Conservation (phyloP, 2,329 filamentous ascomycete genomes). For the Rhinocladiella mackenziei region DNA sequence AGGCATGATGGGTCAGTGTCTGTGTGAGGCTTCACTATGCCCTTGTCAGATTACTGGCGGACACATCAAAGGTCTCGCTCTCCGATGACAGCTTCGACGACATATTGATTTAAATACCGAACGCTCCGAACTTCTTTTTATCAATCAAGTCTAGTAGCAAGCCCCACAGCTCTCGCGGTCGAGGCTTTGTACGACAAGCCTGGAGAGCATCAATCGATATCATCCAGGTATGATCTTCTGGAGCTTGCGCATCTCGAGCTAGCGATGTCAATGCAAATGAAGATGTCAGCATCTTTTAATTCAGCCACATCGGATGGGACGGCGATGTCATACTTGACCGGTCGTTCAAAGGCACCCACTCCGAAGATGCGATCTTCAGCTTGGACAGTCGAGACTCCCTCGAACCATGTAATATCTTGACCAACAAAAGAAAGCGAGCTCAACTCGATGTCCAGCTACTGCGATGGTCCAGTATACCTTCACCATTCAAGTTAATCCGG, state of each 20-base stretch:
- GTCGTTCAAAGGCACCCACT: constrained; percentile 75
- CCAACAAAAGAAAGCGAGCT: constrained; percentile 72
- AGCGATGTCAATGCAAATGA: constrained; percentile 11
- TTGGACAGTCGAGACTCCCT: constrained; percentile 56
- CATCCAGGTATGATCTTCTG: constrained; percentile 5
- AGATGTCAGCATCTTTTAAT: background rate
- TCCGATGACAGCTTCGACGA: constrained; percentile 7
- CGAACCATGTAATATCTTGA: constrained; percentile 59
- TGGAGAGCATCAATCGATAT: constrained; percentile 11
- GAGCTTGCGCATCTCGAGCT: too few relatives aligned
- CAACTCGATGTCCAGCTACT: constrained; percentile 70
- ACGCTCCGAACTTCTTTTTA: constrained; percentile 5
- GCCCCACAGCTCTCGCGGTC: constrained; percentile 8
- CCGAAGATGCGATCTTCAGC: constrained; percentile 72
- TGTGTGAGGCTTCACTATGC: constrained; percentile 9
- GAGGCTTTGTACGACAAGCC: background rate
- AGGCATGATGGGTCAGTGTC: constrained; percentile 11
- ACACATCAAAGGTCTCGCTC: constrained; percentile 3
- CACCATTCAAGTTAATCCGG: constrained; percentile 7
- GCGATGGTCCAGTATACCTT: constrained; percentile 51
- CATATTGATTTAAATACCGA: constrained; percentile 9
- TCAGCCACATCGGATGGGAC: too few relatives aligned
- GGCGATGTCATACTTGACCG: constrained; percentile 53
- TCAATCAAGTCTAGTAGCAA: constrained; percentile 6
- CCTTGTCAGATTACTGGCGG: constrained; percentile 8